Evolutionary conservation across 768 basidiomycete species (phyloP).

Genomic region (Lentinula boryana): DNA sequence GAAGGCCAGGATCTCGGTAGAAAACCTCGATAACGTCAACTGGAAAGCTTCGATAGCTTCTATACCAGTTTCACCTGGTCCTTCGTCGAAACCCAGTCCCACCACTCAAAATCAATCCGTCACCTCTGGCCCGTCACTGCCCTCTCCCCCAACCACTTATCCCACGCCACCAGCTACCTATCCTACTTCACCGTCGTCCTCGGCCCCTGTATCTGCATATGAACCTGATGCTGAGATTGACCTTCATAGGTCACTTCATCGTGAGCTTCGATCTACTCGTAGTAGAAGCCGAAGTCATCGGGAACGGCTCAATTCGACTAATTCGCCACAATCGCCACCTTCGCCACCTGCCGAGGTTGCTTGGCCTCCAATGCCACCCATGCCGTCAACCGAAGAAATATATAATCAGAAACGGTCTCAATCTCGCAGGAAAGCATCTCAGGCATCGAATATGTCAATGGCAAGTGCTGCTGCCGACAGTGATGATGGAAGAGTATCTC

Average conservation of each 20-base stretch:
- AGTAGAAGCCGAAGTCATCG: conserved; percentile 5
- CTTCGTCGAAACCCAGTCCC: background rate
- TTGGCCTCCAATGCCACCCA: background rate
- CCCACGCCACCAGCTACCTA: background rate
- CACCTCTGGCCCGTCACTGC: background rate
- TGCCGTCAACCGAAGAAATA: background rate
- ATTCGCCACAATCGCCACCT: background rate
- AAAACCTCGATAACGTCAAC: background rate
- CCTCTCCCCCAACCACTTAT: background rate
- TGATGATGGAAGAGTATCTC: background rate
- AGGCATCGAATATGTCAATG: background rate
- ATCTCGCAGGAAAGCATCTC: background rate
- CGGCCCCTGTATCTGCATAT: background rate
- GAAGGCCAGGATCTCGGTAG: conserved; percentile 1
- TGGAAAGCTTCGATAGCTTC: background rate
- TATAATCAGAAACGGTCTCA: background rate
- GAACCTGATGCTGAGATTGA: background rate
- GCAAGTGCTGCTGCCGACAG: background rate
- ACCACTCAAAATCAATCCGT: background rate
- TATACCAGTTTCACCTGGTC: background rate
- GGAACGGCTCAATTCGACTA: background rate
- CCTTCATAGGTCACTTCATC: conserved; percentile 1
- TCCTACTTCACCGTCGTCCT: background rate
- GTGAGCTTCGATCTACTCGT: conserved; percentile 4
- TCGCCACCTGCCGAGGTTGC: background rate